phyloP scores from a whole-genome alignment of 306 rosid genomes.

The Malus fusca region DNA sequence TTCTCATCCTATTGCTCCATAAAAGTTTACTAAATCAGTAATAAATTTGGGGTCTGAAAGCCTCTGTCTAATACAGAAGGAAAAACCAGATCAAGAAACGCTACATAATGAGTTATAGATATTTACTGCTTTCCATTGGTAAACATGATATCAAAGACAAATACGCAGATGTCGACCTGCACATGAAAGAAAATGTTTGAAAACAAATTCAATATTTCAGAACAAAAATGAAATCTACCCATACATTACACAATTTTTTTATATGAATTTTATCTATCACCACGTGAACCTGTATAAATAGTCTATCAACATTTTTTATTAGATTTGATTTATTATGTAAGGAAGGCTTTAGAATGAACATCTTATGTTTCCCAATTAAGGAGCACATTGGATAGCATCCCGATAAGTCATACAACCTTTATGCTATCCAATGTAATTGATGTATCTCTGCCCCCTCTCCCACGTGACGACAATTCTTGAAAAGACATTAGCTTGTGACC shows the following conservation, averaged over 20 bases:
- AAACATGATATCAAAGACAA: slow-evolving; percentile 85
- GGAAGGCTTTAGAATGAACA: neutral
- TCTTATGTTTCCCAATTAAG: neutral
- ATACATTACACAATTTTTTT: neutral
- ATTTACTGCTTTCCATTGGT: slow-evolving; percentile 76
- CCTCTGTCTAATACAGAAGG: neutral
- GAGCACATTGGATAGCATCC: neutral
- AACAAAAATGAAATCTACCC: neutral
- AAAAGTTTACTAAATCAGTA: neutral
- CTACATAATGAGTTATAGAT: slow-evolving; percentile 14
- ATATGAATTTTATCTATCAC: neutral
- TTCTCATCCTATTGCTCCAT: neutral
- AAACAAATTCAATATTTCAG: slow-evolving; percentile 17
- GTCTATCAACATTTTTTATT: neutral
- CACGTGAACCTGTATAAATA: neutral
- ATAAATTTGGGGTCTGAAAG: neutral
- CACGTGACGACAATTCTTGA: slow-evolving; percentile 87
- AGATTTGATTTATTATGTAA: neutral
- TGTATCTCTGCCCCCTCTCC: slow-evolving; percentile 69
- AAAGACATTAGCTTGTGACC: slow-evolving; percentile 65
- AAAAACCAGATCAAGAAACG: neutral
- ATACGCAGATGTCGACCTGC: slow-evolving; percentile 85
- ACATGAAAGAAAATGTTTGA: slow-evolving; percentile 20
- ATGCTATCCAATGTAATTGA: slow-evolving; percentile 53
- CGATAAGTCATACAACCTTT: slow-evolving; percentile 41